Evolutionary conservation across 2,329 filamentous ascomycete genomes (phyloP).

Genomic region (Talaromyces sp.): DNA sequence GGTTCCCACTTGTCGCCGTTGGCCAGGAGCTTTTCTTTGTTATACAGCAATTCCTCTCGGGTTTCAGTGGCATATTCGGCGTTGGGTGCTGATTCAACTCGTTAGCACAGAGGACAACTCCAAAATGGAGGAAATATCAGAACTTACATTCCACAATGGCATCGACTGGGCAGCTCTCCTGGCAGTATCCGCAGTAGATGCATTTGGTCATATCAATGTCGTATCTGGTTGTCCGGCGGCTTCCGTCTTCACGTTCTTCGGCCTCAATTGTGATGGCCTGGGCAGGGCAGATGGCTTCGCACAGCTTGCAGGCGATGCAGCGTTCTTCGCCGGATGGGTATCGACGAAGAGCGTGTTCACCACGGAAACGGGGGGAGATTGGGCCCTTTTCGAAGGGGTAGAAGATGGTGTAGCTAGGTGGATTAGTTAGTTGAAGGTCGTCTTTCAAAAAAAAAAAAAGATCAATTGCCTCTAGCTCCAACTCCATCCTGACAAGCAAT

Average conservation of each 20-base stretch:
- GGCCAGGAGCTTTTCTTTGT: conserved; percentile 88
- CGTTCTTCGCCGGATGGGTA: conserved; percentile 98
- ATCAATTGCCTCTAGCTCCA: neutral
- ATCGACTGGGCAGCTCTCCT: conserved; percentile 97
- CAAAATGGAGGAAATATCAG: neutral
- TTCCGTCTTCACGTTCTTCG: conserved; percentile 94
- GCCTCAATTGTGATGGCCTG: conserved; percentile 99
- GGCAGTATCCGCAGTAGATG: conserved; percentile 99
- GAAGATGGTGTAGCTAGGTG: conserved; percentile 86
- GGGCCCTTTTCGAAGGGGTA: conserved; percentile 99
- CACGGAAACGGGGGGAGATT: conserved; percentile 95
- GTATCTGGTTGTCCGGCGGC: conserved; percentile 90
- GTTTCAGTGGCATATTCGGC: conserved; percentile 72
- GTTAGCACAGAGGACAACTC: conserved; percentile 15
- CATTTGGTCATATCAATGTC: conserved; percentile 99
- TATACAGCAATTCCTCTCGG: conserved; percentile 92
- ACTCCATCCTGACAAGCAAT: neutral
- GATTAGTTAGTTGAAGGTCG: neutral
- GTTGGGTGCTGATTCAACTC: conserved; percentile 51
- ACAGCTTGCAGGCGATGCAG: conserved; percentile 99
- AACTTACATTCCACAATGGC: conserved; percentile 71
- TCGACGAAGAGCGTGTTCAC: conserved; percentile 91
- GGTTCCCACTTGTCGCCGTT: conserved; percentile 98
- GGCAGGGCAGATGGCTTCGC: conserved; percentile 95
- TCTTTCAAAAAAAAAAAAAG: neutral